These are phyloP conservation scores for Lindgomyces ingoldianus DNA, from an alignment of 495 filamentous ascomycete species.

Conservation along the genomic window DNA sequence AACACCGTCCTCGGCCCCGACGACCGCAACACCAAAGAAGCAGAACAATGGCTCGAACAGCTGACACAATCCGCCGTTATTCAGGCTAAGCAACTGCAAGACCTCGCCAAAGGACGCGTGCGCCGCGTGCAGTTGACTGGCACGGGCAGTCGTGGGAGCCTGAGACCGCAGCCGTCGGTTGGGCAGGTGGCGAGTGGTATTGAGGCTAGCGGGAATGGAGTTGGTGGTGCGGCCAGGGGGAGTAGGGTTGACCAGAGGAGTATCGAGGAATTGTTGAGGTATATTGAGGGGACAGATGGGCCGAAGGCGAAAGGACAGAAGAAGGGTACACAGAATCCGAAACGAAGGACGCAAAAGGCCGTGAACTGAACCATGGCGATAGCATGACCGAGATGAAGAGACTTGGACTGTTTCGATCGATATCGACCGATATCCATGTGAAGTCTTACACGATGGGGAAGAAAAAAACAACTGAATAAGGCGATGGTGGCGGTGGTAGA, in stretches of 20 bases:
- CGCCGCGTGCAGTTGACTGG: constrained; percentile 25
- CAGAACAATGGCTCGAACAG: constrained; percentile 79
- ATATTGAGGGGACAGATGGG: constrained; percentile 79
- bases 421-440: no score
- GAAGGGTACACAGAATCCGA: constrained; percentile 75
- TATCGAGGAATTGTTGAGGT: constrained; percentile 84
- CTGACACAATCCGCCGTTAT: constrained; percentile 91
- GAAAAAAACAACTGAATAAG: no score
- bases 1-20: constrained; percentile 76
- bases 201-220: no score
- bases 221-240: constrained; percentile 43
- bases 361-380: no score
- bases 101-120: constrained; percentile 51
- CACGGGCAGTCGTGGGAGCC: not conserved
- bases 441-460: no score
- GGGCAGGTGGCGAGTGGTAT: constrained; percentile 48
- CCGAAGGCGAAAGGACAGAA: constrained; percentile 60
- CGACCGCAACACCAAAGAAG: constrained; percentile 85
- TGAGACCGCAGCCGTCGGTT: constrained; percentile 54
- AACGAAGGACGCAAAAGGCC: constrained; percentile 57
- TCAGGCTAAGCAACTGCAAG: constrained; percentile 88
- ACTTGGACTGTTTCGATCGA: no score
- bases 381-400: no score
- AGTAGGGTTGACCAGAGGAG: constrained; percentile 65
- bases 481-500: no score